phyloP scores from a whole-genome alignment of 768 basidiomycete species.

The Macrolepiota fuliginosa region DNA sequence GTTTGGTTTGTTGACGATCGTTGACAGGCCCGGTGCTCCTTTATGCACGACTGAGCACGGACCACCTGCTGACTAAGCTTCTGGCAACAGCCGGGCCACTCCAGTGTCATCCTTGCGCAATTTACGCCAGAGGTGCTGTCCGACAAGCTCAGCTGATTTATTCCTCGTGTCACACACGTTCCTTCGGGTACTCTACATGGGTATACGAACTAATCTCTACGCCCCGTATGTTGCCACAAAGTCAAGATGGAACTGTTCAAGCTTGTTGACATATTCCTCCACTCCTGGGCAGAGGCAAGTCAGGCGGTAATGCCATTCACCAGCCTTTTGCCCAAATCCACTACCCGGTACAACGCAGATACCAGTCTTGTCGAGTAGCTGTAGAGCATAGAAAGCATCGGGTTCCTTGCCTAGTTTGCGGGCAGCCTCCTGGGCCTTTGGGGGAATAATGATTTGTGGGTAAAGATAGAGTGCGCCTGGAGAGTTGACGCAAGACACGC shows the following conservation, averaged over 20 bases:
- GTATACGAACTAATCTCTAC: conserved; percentile 9
- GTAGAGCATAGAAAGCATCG: conserved; percentile 86
- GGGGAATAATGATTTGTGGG: conserved; percentile 76
- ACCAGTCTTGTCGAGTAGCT: conserved; percentile 82
- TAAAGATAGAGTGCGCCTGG: conserved; percentile 95
- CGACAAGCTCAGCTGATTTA: conserved; percentile 7
- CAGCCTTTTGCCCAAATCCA: conserved; percentile 92
- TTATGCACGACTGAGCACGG: conserved; percentile 34
- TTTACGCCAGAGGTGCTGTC: conserved; percentile 36
- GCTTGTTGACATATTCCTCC: conserved; percentile 84
- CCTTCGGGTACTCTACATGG: not conserved
- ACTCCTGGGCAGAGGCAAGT: conserved; percentile 95
- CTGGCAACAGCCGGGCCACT: not conserved
- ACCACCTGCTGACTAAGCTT: conserved; percentile 26
- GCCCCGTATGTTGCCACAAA: conserved; percentile 34
- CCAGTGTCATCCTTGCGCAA: conserved; percentile 22
- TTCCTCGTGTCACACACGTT: conserved; percentile 11
- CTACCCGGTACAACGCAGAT: conserved; percentile 94
- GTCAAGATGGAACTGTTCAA: conserved; percentile 51
- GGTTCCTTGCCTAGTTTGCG: conserved; percentile 70
- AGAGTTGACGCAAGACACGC: conserved; percentile 87
- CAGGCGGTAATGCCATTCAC: conserved; percentile 87
- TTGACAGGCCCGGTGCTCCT: conserved; percentile 47
- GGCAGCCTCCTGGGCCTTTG: conserved; percentile 73
- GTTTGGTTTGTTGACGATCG: conserved; percentile 47